phyloP scores from a whole-genome alignment of 2,329 filamentous ascomycete species.

The Botrytis sinoallii region DNA sequence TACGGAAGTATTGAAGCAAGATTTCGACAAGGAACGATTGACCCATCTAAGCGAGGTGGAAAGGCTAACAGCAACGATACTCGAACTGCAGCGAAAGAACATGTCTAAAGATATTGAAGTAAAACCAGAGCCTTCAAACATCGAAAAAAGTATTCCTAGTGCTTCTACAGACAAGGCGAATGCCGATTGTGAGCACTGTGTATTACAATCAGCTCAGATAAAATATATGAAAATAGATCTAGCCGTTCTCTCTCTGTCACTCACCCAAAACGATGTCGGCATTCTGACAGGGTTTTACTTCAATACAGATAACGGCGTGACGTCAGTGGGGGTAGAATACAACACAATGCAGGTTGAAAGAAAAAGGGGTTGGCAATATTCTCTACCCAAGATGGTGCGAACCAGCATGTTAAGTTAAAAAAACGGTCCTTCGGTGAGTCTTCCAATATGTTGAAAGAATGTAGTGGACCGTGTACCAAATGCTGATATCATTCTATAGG shows the following conservation, averaged over 20 bases:
- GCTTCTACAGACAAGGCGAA: not conserved
- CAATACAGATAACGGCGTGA: rapidly evolving
- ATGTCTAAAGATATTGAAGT: not conserved
- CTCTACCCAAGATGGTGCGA: not conserved
- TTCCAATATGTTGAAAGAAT: not conserved
- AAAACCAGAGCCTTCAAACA: not conserved
- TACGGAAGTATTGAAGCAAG: not conserved
- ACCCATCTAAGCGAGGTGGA: not conserved
- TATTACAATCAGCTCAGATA: too few relatives aligned
- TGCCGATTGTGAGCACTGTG: too few relatives aligned
- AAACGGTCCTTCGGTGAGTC: not conserved
- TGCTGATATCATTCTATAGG: not conserved
- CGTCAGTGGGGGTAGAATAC: rapidly evolving
- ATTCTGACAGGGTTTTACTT: rapidly evolving
- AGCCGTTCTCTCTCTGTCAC: not conserved
- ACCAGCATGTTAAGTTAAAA: not conserved
- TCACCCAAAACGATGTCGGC: not conserved
- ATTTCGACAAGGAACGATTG: not conserved
- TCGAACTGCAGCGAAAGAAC: not conserved
- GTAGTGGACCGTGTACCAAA: too few relatives aligned
- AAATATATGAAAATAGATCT: not conserved
- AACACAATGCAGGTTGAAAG: not conserved
- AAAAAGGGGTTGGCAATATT: not conserved
- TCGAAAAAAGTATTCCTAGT: not conserved
- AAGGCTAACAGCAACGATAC: not conserved